Base-by-base conservation (phyloP, 2,329 filamentous ascomycete genomes). In the Corinectria fuckeliana region DNA sequence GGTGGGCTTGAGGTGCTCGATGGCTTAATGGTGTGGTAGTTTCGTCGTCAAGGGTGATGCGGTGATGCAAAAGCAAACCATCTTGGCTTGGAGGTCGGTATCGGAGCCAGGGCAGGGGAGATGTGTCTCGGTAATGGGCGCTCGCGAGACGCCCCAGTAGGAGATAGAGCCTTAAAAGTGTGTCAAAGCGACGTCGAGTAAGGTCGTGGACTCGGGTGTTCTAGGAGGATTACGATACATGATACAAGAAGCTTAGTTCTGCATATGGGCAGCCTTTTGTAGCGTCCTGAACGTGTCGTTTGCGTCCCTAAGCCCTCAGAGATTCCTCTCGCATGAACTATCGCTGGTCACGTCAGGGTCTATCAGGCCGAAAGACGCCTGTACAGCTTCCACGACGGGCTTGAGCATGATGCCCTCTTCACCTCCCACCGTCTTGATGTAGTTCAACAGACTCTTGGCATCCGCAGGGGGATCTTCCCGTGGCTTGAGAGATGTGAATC, bases 21-120 rank as follows among this genome's bases (percentile, higher is more conserved):
- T 14, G 7, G 16, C 20, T 54, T 54, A 8, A 30, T 41, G 28
- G 30, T 30, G 6, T 39, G n/a, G 30, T 36, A 4, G 30, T n/a
- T 49, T 11, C 51, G 8, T 23, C 32, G 21, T 41, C 50, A 9
- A 54, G 50, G 5, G 50, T 47, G 30, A 54, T 34, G 39, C 51
- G 5, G 50, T 47, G 30, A 54, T 34, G 39, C 51, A 54, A 21
- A 54, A 54, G 51, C 47, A 30, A 3, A 54, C 51, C 41, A 54
- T 54, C 30, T 54, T 54, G 30, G 51, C 21, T 14, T 54, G 21
- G 21, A 54, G 32, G 28, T 54, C 41, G 21, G 47, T 47, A 5
- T 30, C 51, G 7, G 51, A 45, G 13, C 41, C 41, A 13, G 38
- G 42, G 18, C 32, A 30, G 14, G 30, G 51, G 23, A 54, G 11